phyloP scores from a whole-genome alignment of 2,329 filamentous ascomycete genomes.

The Trematosphaeria pertusa region DNA sequence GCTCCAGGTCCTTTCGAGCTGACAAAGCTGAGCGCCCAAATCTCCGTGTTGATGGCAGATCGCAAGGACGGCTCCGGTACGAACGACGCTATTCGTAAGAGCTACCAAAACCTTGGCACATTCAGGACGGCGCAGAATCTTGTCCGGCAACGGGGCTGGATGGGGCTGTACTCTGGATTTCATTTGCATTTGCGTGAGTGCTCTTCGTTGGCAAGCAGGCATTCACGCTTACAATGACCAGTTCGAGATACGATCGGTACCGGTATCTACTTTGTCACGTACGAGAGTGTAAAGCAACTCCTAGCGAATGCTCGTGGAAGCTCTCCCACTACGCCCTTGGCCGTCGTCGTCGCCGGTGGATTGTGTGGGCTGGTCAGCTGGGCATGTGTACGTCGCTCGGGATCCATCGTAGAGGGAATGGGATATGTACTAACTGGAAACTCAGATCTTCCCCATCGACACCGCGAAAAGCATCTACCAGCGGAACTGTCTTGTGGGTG shows the following conservation, averaged over 20 bases:
- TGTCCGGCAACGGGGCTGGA: constrained; percentile 73
- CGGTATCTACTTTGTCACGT: constrained; percentile 86
- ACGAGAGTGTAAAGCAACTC: constrained; percentile 84
- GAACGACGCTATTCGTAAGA: constrained; percentile 53
- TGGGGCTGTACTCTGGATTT: constrained; percentile 82
- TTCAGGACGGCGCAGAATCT: constrained; percentile 79
- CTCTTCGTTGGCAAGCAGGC: background rate
- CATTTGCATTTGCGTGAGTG: constrained; percentile 75
- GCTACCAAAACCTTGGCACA: constrained; percentile 80
- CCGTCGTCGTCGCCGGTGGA: constrained; percentile 79
- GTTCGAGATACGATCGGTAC: constrained; percentile 85
- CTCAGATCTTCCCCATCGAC: constrained; percentile 68
- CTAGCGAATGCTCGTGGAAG: constrained; percentile 76
- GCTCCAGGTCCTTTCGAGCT: constrained; percentile 78
- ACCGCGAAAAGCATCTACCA: constrained; percentile 88
- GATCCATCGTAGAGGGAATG: too few relatives aligned
- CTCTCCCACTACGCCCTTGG: constrained; percentile 78
- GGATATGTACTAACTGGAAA: constrained; percentile 10
- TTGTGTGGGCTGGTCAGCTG: constrained; percentile 85
- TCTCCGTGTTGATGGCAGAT: constrained; percentile 77
- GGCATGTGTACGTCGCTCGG: constrained; percentile 69
- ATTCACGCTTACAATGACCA: constrained; percentile 44
- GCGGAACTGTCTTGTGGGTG: constrained; percentile 76
- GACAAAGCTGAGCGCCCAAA: constrained; percentile 87
- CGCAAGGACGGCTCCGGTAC: constrained; percentile 57